These are phyloP conservation scores for Aphanoascus verrucosus DNA, from an alignment of 2,329 filamentous ascomycete genomes.

Conservation along the genomic window DNA sequence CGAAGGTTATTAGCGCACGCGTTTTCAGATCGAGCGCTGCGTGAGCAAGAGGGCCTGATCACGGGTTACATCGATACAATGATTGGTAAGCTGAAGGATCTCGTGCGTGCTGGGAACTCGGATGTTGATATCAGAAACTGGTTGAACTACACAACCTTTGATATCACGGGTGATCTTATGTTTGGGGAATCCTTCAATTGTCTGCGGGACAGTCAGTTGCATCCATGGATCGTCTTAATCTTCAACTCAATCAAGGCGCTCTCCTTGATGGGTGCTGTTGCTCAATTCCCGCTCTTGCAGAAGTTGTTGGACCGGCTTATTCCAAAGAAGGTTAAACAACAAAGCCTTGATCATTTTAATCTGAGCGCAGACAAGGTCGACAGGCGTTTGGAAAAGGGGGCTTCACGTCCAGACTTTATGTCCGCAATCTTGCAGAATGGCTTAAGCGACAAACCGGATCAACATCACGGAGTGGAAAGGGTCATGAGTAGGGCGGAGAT, in stretches of 20 bases:
- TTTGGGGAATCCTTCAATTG: conserved; percentile 27
- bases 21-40: conserved; percentile 33
- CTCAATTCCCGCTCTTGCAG: conserved; percentile 14
- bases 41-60: conserved; percentile 29
- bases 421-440: background rate
- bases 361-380: conserved; percentile 9
- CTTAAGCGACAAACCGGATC: background rate
- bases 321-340: conserved; percentile 6
- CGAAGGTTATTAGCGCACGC: conserved; percentile 27
- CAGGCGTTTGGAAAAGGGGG: conserved; percentile 4
- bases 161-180: conserved; percentile 25
- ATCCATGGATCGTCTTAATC: conserved; percentile 22
- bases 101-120: conserved; percentile 10
- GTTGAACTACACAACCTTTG: conserved; percentile 28
- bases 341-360: conserved; percentile 8
- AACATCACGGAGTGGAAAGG: background rate
- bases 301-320: conserved; percentile 14
- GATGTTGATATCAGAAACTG: conserved; percentile 22
- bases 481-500: conserved; percentile 26
- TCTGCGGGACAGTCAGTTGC: conserved; percentile 20
- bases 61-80: conserved; percentile 25
- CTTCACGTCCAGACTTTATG: conserved; percentile 5
- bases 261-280: background rate
- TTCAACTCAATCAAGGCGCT: conserved; percentile 16
- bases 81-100: conserved; percentile 20